phyloP scores from a whole-genome alignment of 2,329 filamentous ascomycete genomes.

The Apiospora pterosperma region DNA sequence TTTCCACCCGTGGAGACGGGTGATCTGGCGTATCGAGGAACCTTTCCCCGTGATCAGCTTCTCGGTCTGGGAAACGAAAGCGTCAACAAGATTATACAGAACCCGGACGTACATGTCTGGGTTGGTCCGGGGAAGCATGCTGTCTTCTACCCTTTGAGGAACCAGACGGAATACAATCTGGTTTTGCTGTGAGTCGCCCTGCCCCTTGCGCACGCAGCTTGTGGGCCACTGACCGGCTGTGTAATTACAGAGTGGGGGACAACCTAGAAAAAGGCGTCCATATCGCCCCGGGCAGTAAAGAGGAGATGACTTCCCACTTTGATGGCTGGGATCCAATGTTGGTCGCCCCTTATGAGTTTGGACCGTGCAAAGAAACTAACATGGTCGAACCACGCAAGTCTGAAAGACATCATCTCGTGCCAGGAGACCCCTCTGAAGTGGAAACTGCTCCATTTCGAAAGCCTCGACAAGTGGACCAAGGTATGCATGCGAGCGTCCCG shows the following conservation, averaged over 20 bases:
- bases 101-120: neutral
- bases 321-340: slow-evolving; percentile 5
- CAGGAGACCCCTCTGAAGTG: neutral
- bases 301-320: slow-evolving; percentile 1
- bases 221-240: neutral
- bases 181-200: neutral
- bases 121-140: slow-evolving; percentile 3
- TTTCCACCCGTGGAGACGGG: neutral
- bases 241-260: neutral
- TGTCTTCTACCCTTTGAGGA: slow-evolving; percentile 5
- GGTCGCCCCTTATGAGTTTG: neutral
- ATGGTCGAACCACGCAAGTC: neutral
- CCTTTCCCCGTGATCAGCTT: neutral
- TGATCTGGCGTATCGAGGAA: slow-evolving; percentile 4
- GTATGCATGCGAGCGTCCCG: neutral
- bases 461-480: neutral
- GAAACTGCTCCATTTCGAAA: slow-evolving; percentile 1
- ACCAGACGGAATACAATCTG: neutral
- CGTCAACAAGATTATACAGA: neutral
- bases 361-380: neutral
- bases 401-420: slow-evolving; percentile 2
- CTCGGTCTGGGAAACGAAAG: neutral
- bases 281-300: neutral
- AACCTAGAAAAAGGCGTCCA: neutral
- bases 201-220: neutral